phyloP scores from a whole-genome alignment of 2,329 filamentous ascomycete species.

The Ilyonectria destructans region DNA sequence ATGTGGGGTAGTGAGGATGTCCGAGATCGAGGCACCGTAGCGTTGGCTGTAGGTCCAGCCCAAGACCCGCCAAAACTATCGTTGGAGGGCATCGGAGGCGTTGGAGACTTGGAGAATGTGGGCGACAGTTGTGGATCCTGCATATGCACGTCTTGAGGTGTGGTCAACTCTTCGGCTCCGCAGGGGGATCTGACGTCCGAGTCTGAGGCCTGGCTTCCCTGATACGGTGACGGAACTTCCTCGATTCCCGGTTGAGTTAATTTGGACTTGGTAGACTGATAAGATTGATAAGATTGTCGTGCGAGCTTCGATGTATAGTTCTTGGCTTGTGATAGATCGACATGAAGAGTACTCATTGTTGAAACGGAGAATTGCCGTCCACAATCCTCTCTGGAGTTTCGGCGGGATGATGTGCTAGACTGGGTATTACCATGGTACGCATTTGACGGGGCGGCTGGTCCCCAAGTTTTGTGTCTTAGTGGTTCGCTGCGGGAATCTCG shows the following conservation, averaged over 20 bases:
- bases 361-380: constrained; percentile 33
- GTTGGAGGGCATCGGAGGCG: constrained; percentile 13
- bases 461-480: constrained; percentile 25
- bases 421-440: constrained; percentile 54
- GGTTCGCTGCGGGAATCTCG: constrained; percentile 32
- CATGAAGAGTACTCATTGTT: constrained; percentile 38
- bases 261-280: constrained; percentile 30
- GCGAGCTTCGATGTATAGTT: constrained; percentile 34
- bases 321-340: constrained; percentile 33
- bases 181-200: background rate
- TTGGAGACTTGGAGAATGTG: constrained; percentile 7
- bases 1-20: constrained; percentile 47
- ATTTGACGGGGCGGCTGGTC: constrained; percentile 52
- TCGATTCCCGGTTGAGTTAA: constrained; percentile 2
- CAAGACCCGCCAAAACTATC: constrained; percentile 21
- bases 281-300: constrained; percentile 41
- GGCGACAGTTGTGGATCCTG: constrained; percentile 1
- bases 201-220: constrained; percentile 9
- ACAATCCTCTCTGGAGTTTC: constrained; percentile 34
- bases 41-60: constrained; percentile 27
- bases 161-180: constrained; percentile 4
- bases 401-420: constrained; percentile 45
- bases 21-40: constrained; percentile 26
- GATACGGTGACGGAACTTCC: background rate
- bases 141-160: constrained; percentile 21